Base-by-base conservation (phyloP, 352 stramenopile genomes). In the Pythium chondricola region DNA sequence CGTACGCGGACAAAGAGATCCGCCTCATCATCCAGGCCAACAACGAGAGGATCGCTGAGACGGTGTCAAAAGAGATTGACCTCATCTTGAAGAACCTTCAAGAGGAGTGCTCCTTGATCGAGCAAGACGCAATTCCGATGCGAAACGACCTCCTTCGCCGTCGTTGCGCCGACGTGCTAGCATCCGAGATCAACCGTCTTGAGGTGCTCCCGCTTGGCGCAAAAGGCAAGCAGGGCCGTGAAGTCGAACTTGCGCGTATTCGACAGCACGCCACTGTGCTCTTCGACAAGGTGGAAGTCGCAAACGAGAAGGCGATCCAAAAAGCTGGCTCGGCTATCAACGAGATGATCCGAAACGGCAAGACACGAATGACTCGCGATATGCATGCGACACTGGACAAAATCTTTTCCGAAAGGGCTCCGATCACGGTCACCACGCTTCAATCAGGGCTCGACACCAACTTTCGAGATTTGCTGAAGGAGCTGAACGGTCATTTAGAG, bases 241-340 rank as follows among this genome's bases (percentile, higher is more conserved):
- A 86, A 4, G 65, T 64, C 6, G 75, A 91, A 41, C 71, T 64
- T 17, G 58, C 55, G n/a, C 71, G 79, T 8, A 53, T 91, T 33
- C 57, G 65, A 30, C 65, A 88, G 39, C 78, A 85, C 41, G 74
- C 74, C 2, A 67, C 32, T 13, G 65, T 87, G 7, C 44, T 91
- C 21, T 88, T 86, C 56, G 76, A 88, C 43, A 84, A 82, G 37
- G 52, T 91, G 9, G 72, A 87, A 22, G 73, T 91, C 8, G 55
- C 65, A 2, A 91, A 91, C 25, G 76, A 85, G 22, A 84, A 83
- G 41, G 71, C 75, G 13, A 74, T 88, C 37, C 74, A 87, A 16
- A 76, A 76, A 33, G 71, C 72, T 2, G 76, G 67, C 16, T 59
- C 63, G 20, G 56, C 59, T 9, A 52, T 88, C 46, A 73, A 65